Percentiles rank a stretch among this genome's conserved stretches.
Evolutionary conservation across 2,329 filamentous ascomycete species (phyloP).

Genomic region (Emergomyces africanus): DNA sequence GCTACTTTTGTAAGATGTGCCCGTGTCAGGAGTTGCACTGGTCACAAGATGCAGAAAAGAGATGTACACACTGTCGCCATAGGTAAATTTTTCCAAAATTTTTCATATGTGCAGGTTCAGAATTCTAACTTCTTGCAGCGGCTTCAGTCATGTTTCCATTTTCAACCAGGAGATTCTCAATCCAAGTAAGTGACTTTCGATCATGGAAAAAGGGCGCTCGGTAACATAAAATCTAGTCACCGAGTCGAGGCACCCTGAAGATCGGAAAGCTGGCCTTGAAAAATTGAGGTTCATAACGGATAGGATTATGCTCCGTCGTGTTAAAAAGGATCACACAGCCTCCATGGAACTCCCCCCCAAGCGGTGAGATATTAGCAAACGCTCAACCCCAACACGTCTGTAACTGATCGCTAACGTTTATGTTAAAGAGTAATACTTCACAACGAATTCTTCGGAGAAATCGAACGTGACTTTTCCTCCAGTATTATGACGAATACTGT

Average conservation of each 20-base stretch:
- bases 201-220: not conserved
- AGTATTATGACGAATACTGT: conserved; percentile 91
- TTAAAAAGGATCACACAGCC: conserved; percentile 87
- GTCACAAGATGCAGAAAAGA: conserved; percentile 58
- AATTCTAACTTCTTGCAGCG: conserved; percentile 24
- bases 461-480: conserved; percentile 86
- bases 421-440: conserved; percentile 59
- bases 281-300: conserved; percentile 84
- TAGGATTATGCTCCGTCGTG: conserved; percentile 86
- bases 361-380: conserved; percentile 38
- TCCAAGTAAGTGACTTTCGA: conserved; percentile 38
- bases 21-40: conserved; percentile 72
- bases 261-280: conserved; percentile 54
- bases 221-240: conserved; percentile 38
- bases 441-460: conserved; percentile 92
- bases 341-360: conserved; percentile 96
- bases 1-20: conserved; percentile 87
- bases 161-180: conserved; percentile 95
- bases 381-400: not conserved
- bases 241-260: conserved; percentile 38
- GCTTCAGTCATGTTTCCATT: conserved; percentile 59
- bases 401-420: conserved; percentile 4
- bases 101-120: not conserved
- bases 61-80: conserved; percentile 58
- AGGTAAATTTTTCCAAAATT: conserved; percentile 17